phyloP scores from a whole-genome alignment of 2,329 filamentous ascomycete genomes.

The Cyphellophora attinorum region DNA sequence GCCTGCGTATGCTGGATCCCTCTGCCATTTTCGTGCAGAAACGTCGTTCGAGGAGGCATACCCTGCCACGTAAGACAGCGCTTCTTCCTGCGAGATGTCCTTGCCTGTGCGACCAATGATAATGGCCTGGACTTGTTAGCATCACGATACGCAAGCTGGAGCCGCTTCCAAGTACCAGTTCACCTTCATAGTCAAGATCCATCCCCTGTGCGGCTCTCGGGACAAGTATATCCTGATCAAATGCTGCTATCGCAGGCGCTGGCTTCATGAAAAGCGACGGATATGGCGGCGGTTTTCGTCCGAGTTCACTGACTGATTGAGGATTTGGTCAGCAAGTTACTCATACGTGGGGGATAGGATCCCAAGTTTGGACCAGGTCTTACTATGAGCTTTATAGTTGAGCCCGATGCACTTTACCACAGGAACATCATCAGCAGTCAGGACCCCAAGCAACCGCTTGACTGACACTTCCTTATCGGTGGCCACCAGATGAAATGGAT shows the following conservation, averaged over 20 bases:
- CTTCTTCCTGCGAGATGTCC: constrained; percentile 35
- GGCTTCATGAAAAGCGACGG: constrained; percentile 31
- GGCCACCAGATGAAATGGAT: no score
- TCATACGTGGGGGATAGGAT: no score
- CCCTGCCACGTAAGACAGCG: constrained; percentile 41
- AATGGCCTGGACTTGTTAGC: no score
- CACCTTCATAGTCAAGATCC: constrained; percentile 17
- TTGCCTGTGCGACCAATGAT: constrained; percentile 45
- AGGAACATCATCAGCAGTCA: no score
- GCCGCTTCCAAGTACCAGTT: constrained; percentile 32
- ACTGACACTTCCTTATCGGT: no score
- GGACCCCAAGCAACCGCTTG: no score
- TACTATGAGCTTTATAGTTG: no score
- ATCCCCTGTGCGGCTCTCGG: constrained; percentile 30
- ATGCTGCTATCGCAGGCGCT: constrained; percentile 21
- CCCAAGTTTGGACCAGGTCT: no score
- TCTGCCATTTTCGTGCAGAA: constrained; percentile 42
- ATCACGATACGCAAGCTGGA: constrained; percentile 30
- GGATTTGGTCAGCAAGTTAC: no score
- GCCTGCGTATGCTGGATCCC: constrained; percentile 39
- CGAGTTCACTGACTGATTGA: no score
- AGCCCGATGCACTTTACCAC: no score
- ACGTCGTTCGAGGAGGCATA: constrained; percentile 50
- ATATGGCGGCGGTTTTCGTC: no score
- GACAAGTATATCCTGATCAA: constrained; percentile 22